These are phyloP conservation scores for Plasmodium reichenowi DNA, from an alignment of 169 alveolate genomes.

Conservation along the genomic window DNA sequence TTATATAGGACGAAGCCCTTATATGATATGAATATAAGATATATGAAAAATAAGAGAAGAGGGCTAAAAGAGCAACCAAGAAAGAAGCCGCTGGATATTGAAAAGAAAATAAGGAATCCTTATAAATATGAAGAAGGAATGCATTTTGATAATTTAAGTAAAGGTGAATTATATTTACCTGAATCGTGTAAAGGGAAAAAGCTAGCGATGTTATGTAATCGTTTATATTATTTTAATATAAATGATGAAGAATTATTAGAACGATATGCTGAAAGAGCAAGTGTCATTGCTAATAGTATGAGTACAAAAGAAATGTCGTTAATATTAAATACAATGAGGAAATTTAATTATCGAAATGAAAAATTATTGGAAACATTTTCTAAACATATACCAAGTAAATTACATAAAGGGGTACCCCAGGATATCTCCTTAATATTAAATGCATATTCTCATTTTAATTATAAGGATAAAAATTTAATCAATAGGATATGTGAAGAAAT, in stretches of 20 bases:
- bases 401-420: constrained; percentile 75
- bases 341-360: constrained; percentile 62
- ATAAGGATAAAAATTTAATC: constrained; percentile 53
- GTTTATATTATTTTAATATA: constrained; percentile 64
- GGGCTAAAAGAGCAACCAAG: constrained; percentile 76
- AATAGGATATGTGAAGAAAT: constrained; percentile 76
- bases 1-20: constrained; percentile 7
- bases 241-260: constrained; percentile 73
- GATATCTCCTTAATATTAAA: constrained; percentile 68
- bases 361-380: constrained; percentile 64
- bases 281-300: constrained; percentile 56
- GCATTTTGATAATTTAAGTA: constrained; percentile 70
- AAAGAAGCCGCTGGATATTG: constrained; percentile 70
- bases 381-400: constrained; percentile 66
- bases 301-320: constrained; percentile 70
- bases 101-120: constrained; percentile 68
- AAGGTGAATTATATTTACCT: constrained; percentile 71
- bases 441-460: constrained; percentile 73
- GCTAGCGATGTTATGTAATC: constrained; percentile 73
- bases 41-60: constrained; percentile 73
- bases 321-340: constrained; percentile 71
- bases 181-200: constrained; percentile 71
- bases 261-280: constrained; percentile 76
- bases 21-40: constrained; percentile 35
- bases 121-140: constrained; percentile 70